Base-by-base conservation (phyloP, 2,329 filamentous ascomycete species). In the Diaporthe citriasiana region DNA sequence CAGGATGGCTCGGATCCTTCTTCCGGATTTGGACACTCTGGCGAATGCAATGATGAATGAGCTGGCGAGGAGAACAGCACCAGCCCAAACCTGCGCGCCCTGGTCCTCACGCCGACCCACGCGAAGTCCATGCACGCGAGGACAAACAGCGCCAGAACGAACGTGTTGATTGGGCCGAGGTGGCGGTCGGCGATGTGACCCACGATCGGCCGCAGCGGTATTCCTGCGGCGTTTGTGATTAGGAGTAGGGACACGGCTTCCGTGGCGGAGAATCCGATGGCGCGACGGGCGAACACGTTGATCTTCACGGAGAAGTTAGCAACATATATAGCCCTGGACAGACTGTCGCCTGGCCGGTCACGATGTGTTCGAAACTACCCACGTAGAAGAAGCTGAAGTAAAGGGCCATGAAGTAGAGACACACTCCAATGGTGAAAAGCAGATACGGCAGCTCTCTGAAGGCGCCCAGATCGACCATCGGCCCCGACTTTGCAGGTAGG, bases 171-270 rank as follows among this genome's bases (percentile, higher is more conserved):
- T 0, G 88, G 85, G 0, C 91, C 90, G 3, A 88, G 81, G 70
- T 81, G 77, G 74, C 76, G 82, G 78, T 92, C 89, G 0, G 89
- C 89, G 8, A 92, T 77, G 74, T 85, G 86, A 17, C 87, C 87
- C 0, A 87, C 86, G 0, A 90, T 76, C 0, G 90, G 80, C 0
- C 90, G 89, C n/a, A 86, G 85, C 0, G 88, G 79, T 4, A 92
- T 84, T 1, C 90, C 89, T 22, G 90, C 82, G 12, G 85, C 89
- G 75, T 92, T 91, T 19, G 87, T 84, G 25, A 91, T 85, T 59
- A 93, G 82, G 1, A 92, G 83, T 2, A 92, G 82, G 35, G 85
- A 85, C 74, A 91, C 86, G 3, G 88, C 87, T 8, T 88, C 84
- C 7, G 82, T 82, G 45, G 88, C 85, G 22, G 85, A 83, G 72